Evolutionary conservation across 2,329 filamentous ascomycete species (phyloP).

Genomic region (Lecanoromycetidae sp.): DNA sequence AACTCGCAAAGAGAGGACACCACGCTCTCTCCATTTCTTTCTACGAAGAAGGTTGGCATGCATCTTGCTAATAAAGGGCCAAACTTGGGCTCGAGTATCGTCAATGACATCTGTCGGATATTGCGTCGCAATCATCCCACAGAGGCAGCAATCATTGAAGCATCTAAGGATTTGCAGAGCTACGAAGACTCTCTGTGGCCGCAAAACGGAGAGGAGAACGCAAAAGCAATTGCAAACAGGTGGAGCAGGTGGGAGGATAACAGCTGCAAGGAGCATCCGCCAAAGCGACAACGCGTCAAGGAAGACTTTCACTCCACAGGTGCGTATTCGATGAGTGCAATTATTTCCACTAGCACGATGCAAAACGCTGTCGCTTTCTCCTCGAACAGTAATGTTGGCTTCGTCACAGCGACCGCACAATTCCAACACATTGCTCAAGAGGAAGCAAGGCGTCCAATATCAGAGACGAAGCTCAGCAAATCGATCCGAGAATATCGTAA

Average conservation of each 20-base stretch:
- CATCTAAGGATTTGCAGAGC: constrained; percentile 37
- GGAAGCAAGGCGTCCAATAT: constrained; percentile 22
- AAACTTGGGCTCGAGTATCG: constrained; percentile 48
- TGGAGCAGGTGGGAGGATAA: constrained; percentile 27
- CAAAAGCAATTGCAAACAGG: constrained; percentile 24
- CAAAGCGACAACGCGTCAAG: constrained; percentile 5
- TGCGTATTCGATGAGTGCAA: constrained; percentile 13
- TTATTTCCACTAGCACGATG: constrained; percentile 22
- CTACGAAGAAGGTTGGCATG: constrained; percentile 39
- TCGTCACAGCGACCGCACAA: constrained; percentile 29
- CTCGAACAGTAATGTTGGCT: constrained; percentile 24
- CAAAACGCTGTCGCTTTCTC: constrained; percentile 23
- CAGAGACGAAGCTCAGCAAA: constrained; percentile 15
- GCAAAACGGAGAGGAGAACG: constrained; percentile 43
- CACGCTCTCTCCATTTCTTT: constrained; percentile 61
- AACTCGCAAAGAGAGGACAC: constrained; percentile 51
- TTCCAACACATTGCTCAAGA: constrained; percentile 30
- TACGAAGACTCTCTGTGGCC: constrained; percentile 59
- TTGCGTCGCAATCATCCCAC: constrained; percentile 51
- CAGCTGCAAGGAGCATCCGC: background rate
- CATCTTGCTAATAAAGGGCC: constrained; percentile 54
- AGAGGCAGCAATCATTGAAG: constrained; percentile 41
- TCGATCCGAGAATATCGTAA: background rate
- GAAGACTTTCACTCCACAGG: constrained; percentile 24
- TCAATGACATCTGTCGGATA: constrained; percentile 59